phyloP scores from a whole-genome alignment of 2,329 filamentous ascomycete genomes.

The Calonectria hawksworthii region DNA sequence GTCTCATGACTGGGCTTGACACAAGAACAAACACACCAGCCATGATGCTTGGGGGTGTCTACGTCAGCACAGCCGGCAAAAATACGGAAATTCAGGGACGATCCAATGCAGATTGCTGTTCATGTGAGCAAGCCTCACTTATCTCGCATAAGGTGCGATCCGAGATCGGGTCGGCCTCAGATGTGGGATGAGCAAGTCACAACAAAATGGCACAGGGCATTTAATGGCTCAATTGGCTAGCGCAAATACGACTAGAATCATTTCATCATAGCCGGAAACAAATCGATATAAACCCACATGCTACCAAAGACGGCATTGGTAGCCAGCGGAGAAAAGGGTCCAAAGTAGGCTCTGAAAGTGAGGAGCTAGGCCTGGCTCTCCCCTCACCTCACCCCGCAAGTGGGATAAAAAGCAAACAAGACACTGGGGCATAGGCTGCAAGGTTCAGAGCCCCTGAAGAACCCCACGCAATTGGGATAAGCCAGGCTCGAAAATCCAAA shows the following conservation, averaged over 20 bases:
- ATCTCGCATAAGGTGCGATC: constrained; percentile 11
- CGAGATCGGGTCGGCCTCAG: neutral
- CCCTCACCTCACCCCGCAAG: constrained; percentile 1
- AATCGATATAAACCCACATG: neutral
- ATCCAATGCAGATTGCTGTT: neutral
- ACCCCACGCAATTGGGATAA: neutral
- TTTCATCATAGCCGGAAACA: neutral
- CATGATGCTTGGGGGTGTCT: neutral
- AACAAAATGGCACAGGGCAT: neutral
- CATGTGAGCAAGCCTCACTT: constrained; percentile 11
- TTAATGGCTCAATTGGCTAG: neutral
- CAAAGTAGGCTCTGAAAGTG: neutral
- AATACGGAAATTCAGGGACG: neutral
- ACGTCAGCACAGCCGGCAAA: neutral
- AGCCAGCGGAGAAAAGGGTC: neutral
- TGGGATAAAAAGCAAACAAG: constrained; percentile 1
- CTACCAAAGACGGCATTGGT: neutral
- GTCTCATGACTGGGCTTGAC: neutral
- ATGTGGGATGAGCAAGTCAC: constrained; percentile 3
- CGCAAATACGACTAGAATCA: neutral
- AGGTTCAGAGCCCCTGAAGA: constrained; percentile 1
- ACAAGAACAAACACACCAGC: too few species aligned
- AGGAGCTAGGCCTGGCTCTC: neutral
- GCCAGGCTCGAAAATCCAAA: neutral
- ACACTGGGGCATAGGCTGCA: neutral